Percentiles rank a stretch among this genome's conserved stretches.
Conservation (phyloP, 495 filamentous ascomycete genomes). For the Podospora fimiseda region DNA sequence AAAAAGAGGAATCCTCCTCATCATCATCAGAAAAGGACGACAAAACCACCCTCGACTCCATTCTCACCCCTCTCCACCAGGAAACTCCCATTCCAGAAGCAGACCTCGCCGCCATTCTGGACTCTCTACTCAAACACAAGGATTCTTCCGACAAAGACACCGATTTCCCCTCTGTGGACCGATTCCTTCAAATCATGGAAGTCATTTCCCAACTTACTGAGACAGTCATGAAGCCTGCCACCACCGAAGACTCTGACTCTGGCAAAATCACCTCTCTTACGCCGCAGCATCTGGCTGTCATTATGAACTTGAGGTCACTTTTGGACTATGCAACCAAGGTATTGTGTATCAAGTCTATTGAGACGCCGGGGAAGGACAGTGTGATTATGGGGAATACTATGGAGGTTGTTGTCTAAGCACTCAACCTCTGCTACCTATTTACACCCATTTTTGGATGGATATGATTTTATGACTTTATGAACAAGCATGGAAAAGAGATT, state of each 20-base stretch:
- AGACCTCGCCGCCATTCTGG: neutral
- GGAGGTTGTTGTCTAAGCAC: neutral
- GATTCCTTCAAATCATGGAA: conserved; percentile 5
- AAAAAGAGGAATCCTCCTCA: neutral
- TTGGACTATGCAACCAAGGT: conserved; percentile 2
- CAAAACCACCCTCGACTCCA: neutral
- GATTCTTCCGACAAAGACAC: neutral
- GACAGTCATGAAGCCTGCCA: neutral
- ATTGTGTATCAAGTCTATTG: neutral
- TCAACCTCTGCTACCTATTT: neutral
- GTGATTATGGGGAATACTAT: neutral
- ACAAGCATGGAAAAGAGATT: no score
- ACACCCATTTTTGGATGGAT: neutral
- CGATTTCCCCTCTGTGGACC: neutral
- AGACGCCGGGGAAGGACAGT: neutral
- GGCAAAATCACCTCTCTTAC: neutral
- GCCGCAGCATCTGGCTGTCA: neutral
- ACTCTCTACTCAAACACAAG: neutral
- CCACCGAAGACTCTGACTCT: neutral
- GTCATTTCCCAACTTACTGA: conserved; percentile 2
- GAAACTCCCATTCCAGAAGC: neutral
- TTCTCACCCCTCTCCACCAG: conserved; percentile 2
- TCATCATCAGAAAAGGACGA: neutral
- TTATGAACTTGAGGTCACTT: conserved; percentile 1
- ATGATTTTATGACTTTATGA: neutral